These are phyloP conservation scores for Penicillium bialowiezense DNA, from an alignment of 495 filamentous ascomycete genomes.

Conservation along the genomic window DNA sequence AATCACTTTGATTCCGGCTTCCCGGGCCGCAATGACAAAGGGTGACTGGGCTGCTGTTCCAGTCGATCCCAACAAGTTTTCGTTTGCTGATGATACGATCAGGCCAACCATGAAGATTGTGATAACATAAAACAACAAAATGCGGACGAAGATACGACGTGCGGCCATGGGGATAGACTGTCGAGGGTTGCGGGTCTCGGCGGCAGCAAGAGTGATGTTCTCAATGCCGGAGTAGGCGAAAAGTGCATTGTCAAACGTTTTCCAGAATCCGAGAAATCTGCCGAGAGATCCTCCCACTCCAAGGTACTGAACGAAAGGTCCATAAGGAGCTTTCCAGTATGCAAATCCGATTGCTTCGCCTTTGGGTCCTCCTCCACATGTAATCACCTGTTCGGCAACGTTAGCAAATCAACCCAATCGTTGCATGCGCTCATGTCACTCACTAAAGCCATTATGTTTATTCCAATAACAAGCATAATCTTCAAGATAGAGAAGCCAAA, in stretches of 20 bases:
- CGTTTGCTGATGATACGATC: constrained; percentile 45
- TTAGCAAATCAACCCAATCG: background rate
- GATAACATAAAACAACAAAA: constrained; percentile 41
- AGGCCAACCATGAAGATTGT: constrained; percentile 42
- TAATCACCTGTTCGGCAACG: constrained; percentile 28
- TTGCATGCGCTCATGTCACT: background rate
- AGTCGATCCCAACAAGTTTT: constrained; percentile 38
- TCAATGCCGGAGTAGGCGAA: constrained; percentile 57
- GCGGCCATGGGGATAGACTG: constrained; percentile 39
- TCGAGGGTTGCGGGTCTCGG: constrained; percentile 37
- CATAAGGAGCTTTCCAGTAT: constrained; percentile 22
- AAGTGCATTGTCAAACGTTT: constrained; percentile 52
- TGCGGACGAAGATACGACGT: constrained; percentile 37
- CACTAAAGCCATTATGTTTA: constrained; percentile 47
- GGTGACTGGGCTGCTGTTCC: constrained; percentile 43
- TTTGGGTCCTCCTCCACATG: constrained; percentile 22
- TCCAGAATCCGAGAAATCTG: constrained; percentile 50
- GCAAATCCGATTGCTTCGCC: constrained; percentile 18
- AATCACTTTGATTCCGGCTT: constrained; percentile 36
- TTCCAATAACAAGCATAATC: constrained; percentile 44
- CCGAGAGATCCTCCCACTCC: constrained; percentile 15
- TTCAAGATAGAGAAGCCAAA: constrained; percentile 45
- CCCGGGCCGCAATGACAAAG: constrained; percentile 50
- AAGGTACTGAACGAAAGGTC: constrained; percentile 23
- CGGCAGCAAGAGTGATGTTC: constrained; percentile 47